Base-by-base conservation (phyloP, 164 flowering plant species). In the Tetracentron sinense region DNA sequence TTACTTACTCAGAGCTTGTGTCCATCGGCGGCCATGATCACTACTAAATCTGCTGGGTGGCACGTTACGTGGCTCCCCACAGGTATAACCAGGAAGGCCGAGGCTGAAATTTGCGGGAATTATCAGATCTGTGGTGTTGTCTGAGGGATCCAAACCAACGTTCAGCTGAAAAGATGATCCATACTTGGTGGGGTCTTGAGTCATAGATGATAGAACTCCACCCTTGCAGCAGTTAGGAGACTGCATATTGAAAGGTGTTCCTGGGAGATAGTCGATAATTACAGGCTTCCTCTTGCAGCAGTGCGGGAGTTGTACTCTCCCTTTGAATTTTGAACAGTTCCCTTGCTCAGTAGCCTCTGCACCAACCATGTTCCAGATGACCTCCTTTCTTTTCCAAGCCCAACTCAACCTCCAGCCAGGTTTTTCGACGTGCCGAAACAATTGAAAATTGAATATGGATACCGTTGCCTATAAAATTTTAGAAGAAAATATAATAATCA, bases 391-490 rank as follows among this genome's bases (percentile, higher is more conserved):
- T 27, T 12, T 27, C 97, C 94, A 90, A 0, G 19, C 31, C 92
- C 92, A 90, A 3, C 77, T 67, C 48, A 88, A 27, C 35, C 56
- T 76, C 97, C 97, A 90, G 0, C 97, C 97, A 0, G 93, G 94
- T 14, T 10, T 10, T 29, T 83, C 92, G 0, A 88, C 28, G 20
- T 86, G 92, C 1, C 97, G 74, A 56, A 73, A 88, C 17, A 74
- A 74, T 62, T 90, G 94, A 66, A 58, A 59, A 68, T 90, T 90
- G 55, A 54, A 67, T n/a, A 90, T 67, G 46, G 80, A 74, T 6
- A 90, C 72, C 56, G 0, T 62, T 25, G 78, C 77, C 97, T 90
- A 71, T 46, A 66, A 42, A 8, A 49, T 16, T 35, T 11, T 7
- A 23, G 19, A 57, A 3, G 29, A 27, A 33, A 10, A 2, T 7